These are phyloP conservation scores for Mycena floridula DNA, from an alignment of 768 basidiomycete genomes.

Conservation along the genomic window DNA sequence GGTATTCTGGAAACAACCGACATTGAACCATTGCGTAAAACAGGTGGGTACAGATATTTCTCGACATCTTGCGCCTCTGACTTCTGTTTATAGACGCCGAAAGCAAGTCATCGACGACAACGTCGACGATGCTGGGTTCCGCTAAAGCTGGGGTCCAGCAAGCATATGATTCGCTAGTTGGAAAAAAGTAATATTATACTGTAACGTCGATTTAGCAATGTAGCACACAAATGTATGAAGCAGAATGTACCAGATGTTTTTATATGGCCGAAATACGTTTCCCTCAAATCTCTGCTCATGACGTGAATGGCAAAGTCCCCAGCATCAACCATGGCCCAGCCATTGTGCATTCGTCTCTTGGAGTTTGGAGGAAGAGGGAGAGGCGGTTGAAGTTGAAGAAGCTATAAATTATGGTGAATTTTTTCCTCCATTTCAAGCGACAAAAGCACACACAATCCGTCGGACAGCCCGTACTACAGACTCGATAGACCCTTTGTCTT, in stretches of 20 bases:
- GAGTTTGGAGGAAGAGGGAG: constrained; percentile 58
- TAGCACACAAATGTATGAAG: no score
- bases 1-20: not conserved
- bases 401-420: constrained; percentile 28
- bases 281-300: constrained; percentile 56
- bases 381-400: constrained; percentile 52
- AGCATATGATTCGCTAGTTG: no score
- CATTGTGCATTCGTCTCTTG: constrained; percentile 53
- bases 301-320: constrained; percentile 79
- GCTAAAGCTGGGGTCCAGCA: no score
- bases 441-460: constrained; percentile 50
- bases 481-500: constrained; percentile 73
- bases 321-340: constrained; percentile 83
- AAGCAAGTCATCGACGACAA: no score
- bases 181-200: no score
- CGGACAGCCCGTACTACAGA: constrained; percentile 64
- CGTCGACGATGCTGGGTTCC: no score
- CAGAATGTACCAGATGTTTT: no score
- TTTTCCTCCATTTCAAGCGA: not conserved
- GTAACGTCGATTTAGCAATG: no score
- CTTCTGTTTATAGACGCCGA: no score
- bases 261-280: constrained; percentile 51
- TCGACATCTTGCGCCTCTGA: not conserved
- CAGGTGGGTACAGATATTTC: not conserved
- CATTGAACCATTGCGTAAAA: not conserved